A percentile compares a stretch with the other conserved stretches of the same genome.
These are phyloP conservation scores for Rhamnella rubrinervis DNA, from an alignment of 331 rosid genomes.

Conservation along the genomic window DNA sequence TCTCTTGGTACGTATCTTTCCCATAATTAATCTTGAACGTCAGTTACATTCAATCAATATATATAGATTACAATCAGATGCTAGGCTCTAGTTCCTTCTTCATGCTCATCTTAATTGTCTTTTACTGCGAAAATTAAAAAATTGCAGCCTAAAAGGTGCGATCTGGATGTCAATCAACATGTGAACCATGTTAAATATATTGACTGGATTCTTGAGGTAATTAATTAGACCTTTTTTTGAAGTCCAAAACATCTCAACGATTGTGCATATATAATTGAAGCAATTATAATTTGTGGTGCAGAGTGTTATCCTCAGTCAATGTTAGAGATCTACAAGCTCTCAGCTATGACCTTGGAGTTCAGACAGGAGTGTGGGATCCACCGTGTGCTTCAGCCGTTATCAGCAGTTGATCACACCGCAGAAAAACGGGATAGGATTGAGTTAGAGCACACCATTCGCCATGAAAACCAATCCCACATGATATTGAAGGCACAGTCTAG, in stretches of 20 bases:
- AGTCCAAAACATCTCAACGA: too few species aligned
- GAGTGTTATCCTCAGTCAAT: conserved; percentile 15
- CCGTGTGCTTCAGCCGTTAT: neutral
- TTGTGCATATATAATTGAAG: too few species aligned
- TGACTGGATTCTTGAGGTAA: conserved; percentile 23
- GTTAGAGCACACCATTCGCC: conserved; percentile 4
- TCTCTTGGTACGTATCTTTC: conserved; percentile 7
- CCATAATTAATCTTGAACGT: neutral
- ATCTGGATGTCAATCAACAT: conserved; percentile 25
- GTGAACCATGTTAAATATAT: conserved; percentile 17
- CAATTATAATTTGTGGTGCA: neutral
- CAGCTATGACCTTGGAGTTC: conserved; percentile 11
- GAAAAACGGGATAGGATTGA: neutral
- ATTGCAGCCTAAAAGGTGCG: conserved; percentile 20
- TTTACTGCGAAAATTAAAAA: too few species aligned
- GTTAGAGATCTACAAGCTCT: neutral
- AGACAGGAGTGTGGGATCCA: conserved; percentile 16
- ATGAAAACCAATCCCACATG: conserved; percentile 22
- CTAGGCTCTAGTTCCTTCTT: too few species aligned
- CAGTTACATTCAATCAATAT: neutral
- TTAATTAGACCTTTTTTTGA: neutral
- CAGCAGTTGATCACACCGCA: neutral
- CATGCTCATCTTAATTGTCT: neutral
- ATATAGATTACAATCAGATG: too few species aligned
- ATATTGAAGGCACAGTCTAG: conserved; percentile 18